These are phyloP conservation scores for Effrenium voratum DNA, from an alignment of 73 alveolate species.

Conservation along the genomic window DNA sequence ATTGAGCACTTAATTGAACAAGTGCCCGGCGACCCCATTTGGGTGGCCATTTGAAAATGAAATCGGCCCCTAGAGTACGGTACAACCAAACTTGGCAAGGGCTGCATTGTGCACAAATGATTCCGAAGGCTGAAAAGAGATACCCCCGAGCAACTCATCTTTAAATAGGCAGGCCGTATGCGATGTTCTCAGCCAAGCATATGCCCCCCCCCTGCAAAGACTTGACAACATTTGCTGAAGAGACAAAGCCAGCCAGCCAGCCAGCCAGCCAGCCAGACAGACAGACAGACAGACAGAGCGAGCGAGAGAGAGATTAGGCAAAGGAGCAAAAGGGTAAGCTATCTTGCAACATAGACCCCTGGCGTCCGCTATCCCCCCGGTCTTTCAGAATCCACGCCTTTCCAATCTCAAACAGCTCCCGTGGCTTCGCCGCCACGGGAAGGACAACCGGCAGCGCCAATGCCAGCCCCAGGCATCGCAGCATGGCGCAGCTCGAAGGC, in stretches of 20 bases:
- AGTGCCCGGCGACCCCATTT: too few relatives aligned
- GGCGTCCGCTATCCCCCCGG: neutral
- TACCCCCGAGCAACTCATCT: neutral
- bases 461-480: too few relatives aligned
- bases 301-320: too few relatives aligned
- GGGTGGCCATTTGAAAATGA: too few relatives aligned
- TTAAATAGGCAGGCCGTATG: neutral
- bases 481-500: too few relatives aligned
- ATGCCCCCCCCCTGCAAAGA: too few relatives aligned
- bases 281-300: neutral
- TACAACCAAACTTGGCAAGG: neutral
- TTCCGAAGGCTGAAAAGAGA: neutral
- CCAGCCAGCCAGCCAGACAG: neutral
- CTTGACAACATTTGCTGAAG: too few relatives aligned
- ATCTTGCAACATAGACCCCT: too few relatives aligned
- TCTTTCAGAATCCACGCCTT: neutral
- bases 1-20: neutral
- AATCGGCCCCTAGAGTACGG: neutral
- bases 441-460: too few relatives aligned
- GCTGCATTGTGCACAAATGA: neutral
- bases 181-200: too few relatives aligned
- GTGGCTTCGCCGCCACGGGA: constrained; percentile 56
- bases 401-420: constrained; percentile 78
- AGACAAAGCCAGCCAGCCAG: neutral
- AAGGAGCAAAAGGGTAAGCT: too few relatives aligned